These are phyloP conservation scores for Lepidium aucheri DNA, from an alignment of 345 rosid species.

Conservation along the genomic window DNA sequence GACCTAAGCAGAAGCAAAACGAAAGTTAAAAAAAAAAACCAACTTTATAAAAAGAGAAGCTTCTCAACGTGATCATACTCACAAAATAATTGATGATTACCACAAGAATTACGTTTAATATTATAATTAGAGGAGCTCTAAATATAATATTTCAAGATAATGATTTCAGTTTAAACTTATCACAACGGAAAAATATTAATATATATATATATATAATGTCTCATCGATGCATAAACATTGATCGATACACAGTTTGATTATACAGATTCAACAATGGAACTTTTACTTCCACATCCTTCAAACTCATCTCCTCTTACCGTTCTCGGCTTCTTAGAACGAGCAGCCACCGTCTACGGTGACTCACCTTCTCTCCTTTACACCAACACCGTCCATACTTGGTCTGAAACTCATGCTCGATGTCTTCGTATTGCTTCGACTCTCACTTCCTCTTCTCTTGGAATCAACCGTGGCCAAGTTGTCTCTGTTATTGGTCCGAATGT, in stretches of 20 bases:
- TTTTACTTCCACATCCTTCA: constrained; percentile 33
- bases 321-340: constrained; percentile 43
- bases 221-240: background rate
- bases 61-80: background rate
- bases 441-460: constrained; percentile 38
- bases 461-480: constrained; percentile 39
- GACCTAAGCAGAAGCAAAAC: too few species aligned
- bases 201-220: background rate
- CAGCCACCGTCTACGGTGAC: constrained; percentile 45
- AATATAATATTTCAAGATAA: background rate
- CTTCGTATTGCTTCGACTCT: constrained; percentile 55
- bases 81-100: background rate
- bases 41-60: background rate
- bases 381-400: constrained; percentile 38
- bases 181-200: background rate
- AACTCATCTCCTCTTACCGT: constrained; percentile 51
- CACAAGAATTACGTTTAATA: background rate
- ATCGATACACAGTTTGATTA: background rate
- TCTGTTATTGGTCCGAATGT: constrained; percentile 51
- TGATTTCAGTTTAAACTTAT: background rate
- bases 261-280: constrained; percentile 22
- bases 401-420: constrained; percentile 50
- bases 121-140: too few species aligned
- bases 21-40: too few species aligned
- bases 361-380: constrained; percentile 42